phyloP scores from a whole-genome alignment of 169 alveolate genomes.

The Theileria orientalis region DNA sequence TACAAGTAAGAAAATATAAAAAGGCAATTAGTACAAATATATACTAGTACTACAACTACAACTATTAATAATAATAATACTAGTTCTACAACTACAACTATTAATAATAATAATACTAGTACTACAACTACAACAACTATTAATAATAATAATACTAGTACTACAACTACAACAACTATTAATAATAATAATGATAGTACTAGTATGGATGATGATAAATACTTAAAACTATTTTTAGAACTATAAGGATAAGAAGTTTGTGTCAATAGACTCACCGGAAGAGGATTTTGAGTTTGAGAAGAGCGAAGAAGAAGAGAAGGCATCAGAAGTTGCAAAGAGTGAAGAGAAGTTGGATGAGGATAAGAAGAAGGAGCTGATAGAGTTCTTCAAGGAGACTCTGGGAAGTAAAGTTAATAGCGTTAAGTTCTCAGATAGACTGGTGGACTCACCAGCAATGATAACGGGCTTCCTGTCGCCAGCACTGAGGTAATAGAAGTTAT shows the following conservation, averaged over 20 bases:
- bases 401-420: constrained; percentile 78
- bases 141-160: too few relatives aligned
- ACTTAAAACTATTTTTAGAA: constrained; percentile 35
- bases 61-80: too few relatives aligned
- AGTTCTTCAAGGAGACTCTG: constrained; percentile 56
- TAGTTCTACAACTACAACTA: too few relatives aligned
- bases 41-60: too few relatives aligned
- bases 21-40: too few relatives aligned
- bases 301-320: constrained; percentile 20
- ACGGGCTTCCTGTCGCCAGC: constrained; percentile 85
- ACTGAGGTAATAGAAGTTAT: constrained; percentile 63
- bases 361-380: background rate
- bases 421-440: constrained; percentile 85
- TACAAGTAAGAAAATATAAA: constrained; percentile 37
- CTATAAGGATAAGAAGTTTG: constrained; percentile 69
- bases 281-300: constrained; percentile 68
- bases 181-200: too few relatives aligned
- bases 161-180: too few relatives aligned
- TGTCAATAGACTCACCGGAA: constrained; percentile 71
- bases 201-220: too few relatives aligned
- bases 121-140: too few relatives aligned
- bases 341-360: constrained; percentile 56
- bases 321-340: constrained; percentile 36
- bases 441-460: constrained; percentile 86
- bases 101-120: too few relatives aligned